Evolutionary conservation across 495 filamentous ascomycete genomes (phyloP).

Genomic region (Penicillium bovifimosum): DNA sequence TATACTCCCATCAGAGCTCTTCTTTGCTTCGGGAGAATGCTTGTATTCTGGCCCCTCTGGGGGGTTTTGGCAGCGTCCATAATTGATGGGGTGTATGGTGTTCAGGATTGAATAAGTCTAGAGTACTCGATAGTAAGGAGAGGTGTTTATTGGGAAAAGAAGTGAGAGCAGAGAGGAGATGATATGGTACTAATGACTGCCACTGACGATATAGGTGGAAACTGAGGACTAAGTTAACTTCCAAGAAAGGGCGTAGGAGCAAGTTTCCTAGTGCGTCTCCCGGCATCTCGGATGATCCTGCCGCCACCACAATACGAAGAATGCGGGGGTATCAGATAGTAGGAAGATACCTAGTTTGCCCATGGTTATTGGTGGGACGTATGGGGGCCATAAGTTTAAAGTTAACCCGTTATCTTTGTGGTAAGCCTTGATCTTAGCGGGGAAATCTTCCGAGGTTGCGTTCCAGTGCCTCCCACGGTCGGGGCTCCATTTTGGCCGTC

Average conservation of each 20-base stretch:
- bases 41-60: not conserved
- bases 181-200: not conserved
- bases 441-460: no score
- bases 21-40: not conserved
- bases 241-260: not conserved
- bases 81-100: not conserved
- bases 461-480: not conserved
- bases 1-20: not conserved
- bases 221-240: not conserved
- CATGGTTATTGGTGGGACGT: constrained; percentile 2
- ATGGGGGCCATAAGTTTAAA: no score
- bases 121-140: no score
- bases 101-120: not conserved
- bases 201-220: not conserved
- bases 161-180: not conserved
- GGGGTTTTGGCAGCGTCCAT: constrained; percentile 1
- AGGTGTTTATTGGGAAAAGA: not conserved
- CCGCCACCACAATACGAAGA: not conserved
- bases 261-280: constrained; percentile 1
- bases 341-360: no score
- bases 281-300: not conserved
- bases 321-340: not conserved
- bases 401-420: no score
- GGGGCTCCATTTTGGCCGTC: not conserved
- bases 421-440: no score